A percentile compares a stretch with the other conserved stretches of the same genome.
Evolutionary conservation across 2,329 filamentous ascomycete species (phyloP).

Genomic region (Truncatella angustata): DNA sequence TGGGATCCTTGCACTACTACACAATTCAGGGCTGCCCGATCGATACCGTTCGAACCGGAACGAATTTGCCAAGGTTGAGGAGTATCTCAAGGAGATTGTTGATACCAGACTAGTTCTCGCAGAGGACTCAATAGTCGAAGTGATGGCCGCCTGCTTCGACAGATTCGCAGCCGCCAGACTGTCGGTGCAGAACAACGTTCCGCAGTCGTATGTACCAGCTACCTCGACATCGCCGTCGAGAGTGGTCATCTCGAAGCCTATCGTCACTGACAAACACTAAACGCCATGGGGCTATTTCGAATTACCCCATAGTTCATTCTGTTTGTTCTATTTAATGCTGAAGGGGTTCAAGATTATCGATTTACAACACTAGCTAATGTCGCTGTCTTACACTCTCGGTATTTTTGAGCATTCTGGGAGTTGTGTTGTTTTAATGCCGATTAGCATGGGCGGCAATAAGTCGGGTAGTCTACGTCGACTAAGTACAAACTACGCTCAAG

Average conservation of each 20-base stretch:
- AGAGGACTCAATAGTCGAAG: conserved; percentile 42
- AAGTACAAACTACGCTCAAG: too few species aligned
- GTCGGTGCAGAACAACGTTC: conserved; percentile 46
- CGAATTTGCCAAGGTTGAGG: conserved; percentile 49
- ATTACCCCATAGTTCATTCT: too few species aligned
- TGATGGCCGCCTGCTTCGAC: conserved; percentile 46
- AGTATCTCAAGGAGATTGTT: conserved; percentile 48
- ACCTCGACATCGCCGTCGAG: not conserved
- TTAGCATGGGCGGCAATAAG: too few species aligned
- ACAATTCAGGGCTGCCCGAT: conserved; percentile 53
- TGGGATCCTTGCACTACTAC: conserved; percentile 48
- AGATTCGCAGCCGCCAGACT: conserved; percentile 43
- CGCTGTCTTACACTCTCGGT: too few species aligned
- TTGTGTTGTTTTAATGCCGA: too few species aligned
- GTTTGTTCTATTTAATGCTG: too few species aligned
- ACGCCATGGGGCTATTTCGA: too few species aligned
- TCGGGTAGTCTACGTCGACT: too few species aligned
- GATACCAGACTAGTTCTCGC: conserved; percentile 45
- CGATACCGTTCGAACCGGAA: conserved; percentile 48
- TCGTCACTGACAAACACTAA: too few species aligned
- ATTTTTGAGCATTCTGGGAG: too few species aligned
- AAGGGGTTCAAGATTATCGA: too few species aligned
- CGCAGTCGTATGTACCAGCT: conserved; percentile 35
- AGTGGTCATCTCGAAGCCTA: not conserved
- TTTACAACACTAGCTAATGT: too few species aligned